These are phyloP conservation scores for Bipolaris zeicola DNA, from an alignment of 2,329 filamentous ascomycete genomes.

Conservation along the genomic window DNA sequence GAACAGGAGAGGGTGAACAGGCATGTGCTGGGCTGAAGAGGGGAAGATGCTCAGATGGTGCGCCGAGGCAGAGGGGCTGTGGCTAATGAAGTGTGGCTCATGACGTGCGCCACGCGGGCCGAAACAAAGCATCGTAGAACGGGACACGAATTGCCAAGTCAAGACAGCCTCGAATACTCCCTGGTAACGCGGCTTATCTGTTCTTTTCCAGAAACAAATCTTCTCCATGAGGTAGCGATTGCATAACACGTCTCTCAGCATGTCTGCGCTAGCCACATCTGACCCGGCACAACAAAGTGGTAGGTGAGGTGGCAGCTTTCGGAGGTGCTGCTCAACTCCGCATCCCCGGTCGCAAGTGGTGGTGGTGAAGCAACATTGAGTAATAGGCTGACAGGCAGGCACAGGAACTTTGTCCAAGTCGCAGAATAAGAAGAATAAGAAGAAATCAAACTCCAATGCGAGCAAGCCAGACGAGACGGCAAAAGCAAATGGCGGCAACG, in stretches of 20 bases:
- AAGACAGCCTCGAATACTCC: slow-evolving; percentile 33
- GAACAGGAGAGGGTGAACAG: neutral
- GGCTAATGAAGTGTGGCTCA: slow-evolving; percentile 37
- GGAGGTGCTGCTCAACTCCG: slow-evolving; percentile 20
- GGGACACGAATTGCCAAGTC: slow-evolving; percentile 48
- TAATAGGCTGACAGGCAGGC: slow-evolving; percentile 23
- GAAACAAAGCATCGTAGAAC: slow-evolving; percentile 37
- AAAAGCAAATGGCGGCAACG: slow-evolving; percentile 34
- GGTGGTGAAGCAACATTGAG: slow-evolving; percentile 1
- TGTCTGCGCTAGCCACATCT: slow-evolving; percentile 37
- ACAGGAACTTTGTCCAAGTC: slow-evolving; percentile 43
- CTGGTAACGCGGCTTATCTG: slow-evolving; percentile 20
- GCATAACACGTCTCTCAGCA: slow-evolving; percentile 22
- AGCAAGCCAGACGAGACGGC: slow-evolving; percentile 35
- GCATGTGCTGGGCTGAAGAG: neutral
- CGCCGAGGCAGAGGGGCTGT: slow-evolving; percentile 12
- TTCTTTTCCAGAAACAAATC: neutral
- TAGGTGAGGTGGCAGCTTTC: slow-evolving; percentile 40
- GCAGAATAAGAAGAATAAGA: slow-evolving; percentile 51
- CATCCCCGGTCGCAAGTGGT: slow-evolving; percentile 1
- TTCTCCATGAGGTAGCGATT: slow-evolving; percentile 15
- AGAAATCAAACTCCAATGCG: slow-evolving; percentile 35
- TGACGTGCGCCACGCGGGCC: slow-evolving; percentile 31
- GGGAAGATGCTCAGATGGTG: neutral
- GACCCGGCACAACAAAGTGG: slow-evolving; percentile 44